Evolutionary conservation across 169 alveolate genomes (phyloP), one percentile per base, ranked within the genome.

Genomic region (Cyclospora cayetanensis): DNA sequence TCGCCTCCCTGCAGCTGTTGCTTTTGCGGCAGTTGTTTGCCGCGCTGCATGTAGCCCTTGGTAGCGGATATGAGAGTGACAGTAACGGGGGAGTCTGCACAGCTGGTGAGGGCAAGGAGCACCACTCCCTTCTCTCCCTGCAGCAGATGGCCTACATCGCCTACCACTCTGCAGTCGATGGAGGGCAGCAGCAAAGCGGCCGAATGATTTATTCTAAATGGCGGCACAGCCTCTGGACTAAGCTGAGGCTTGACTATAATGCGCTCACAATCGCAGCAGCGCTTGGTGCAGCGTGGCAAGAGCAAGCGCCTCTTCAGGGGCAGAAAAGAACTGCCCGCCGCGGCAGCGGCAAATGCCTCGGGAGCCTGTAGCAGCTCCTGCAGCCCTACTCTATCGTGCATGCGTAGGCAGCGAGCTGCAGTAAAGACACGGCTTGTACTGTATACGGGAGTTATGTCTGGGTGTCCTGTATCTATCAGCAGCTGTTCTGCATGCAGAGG

Each of bases 401-500:
- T 2, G 53, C 50, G 35, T 52, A 37, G 42, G 29, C 50, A 35
- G 25, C 83, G 37, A n/a, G 63, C n/a, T 4, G 66, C 1, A 7
- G 80, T 77, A 4, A 31, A 74, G 34, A 9, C 77, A 46, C 41
- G 25, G 12, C 35, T 35, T 11, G 66, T 35, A 31, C 83, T 35
- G 15, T 46, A 43, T 18, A 52, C 42, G 9, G 91, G 80, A 31
- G 91, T 25, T n/a, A 39, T 37, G 68, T 84, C 91, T 0, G 91
- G 91, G 42, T 46, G 27, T n/a, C 83, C 46, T 29, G 50, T 27
- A 31, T 84, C 91, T n/a, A 84, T 35, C 25, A 63, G 91, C 31
- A 84, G 79, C 68, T 84, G 91, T 37, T 60, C 66, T 25, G 91
- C 91, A 55, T 63, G 66, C n/a, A 84, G 68, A 18, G 91, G 91